Evolutionary conservation across 208 protist genomes (phyloP), one percentile per base, ranked within the genome.

Genomic region (Phytomonas francai): DNA sequence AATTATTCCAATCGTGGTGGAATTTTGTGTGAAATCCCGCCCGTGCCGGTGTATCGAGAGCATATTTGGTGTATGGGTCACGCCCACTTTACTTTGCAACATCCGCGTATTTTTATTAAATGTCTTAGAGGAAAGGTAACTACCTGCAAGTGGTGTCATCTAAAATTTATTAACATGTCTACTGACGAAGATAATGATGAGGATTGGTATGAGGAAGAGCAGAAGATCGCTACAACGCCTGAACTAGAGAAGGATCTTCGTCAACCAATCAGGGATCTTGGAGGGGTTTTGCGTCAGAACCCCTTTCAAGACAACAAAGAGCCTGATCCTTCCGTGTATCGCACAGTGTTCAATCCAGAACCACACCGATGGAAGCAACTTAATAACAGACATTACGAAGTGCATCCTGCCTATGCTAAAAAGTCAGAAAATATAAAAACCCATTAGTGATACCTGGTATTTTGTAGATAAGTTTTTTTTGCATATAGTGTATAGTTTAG

Each of bases 101-200:
- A 95, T 57, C 86, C 89, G 12, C 88, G 87, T 65, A 95, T 95
- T 67, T 95, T 92, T 70, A 92, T 95, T 73, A 95, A 92, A 66
- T 90, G 84, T 57, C 89, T 85, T 25, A 70, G 70, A 29, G 84
- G 82, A 14, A 87, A 92, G 69, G 87, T 92, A 22, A 84, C 92
- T 0, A 72, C 65, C 56, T 95, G 86, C 73, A 95, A 95, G 74
- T 95, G 89, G 89, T 95, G 89, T 71, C 82, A 85, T 42, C 76
- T 92, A 22, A 95, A 95, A 74, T 95, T 92, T 72, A 92, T 95
- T 65, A 95, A 95, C 68, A 92, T 95, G 89, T 73, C 86, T 25
- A 95, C 89, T 51, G 76, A 87, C 19, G 83, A 84, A 30, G 89
- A 95, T 73, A 90, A 92, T 62, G 89, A 95, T 72, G 86, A 95